phyloP scores from a whole-genome alignment of 2,329 filamentous ascomycete genomes.

The Neofusicoccum laricinum region DNA sequence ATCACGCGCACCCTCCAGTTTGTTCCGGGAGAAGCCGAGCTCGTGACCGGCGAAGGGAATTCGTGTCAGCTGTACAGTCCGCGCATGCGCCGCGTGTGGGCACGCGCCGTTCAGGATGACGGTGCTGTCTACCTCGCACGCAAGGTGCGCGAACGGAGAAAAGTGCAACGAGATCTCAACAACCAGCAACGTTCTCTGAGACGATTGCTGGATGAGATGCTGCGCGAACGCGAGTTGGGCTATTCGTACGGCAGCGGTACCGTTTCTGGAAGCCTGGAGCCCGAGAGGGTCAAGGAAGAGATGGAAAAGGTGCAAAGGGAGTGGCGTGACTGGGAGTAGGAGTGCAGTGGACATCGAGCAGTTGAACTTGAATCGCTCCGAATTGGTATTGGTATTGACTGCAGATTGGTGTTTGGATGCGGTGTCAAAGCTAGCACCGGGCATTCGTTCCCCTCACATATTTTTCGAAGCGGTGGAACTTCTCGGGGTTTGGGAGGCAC shows the following conservation, averaged over 20 bases:
- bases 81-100: constrained; percentile 74
- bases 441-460: not conserved
- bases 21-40: constrained; percentile 43
- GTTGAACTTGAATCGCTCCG: no score
- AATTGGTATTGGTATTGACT: not conserved
- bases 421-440: not conserved
- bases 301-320: constrained; percentile 26
- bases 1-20: constrained; percentile 57
- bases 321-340: constrained; percentile 33
- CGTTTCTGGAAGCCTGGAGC: constrained; percentile 17
- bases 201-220: not conserved
- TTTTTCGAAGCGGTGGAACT: not conserved
- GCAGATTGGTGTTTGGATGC: not conserved
- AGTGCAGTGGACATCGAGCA: not conserved
- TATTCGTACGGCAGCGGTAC: constrained; percentile 12
- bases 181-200: not conserved
- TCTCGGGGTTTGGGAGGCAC: not conserved
- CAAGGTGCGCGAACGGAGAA: constrained; percentile 58
- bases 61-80: constrained; percentile 78
- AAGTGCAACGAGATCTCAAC: constrained; percentile 21
- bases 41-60: constrained; percentile 27
- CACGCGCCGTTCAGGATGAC: constrained; percentile 61
- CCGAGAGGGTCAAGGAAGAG: constrained; percentile 27
- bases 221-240: constrained; percentile 18
- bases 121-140: constrained; percentile 56